Percentiles rank a stretch among this genome's conserved stretches.
Evolutionary conservation across 202 grass and related monocot species (phyloP).

Genomic region (Saccharum hybrid): DNA sequence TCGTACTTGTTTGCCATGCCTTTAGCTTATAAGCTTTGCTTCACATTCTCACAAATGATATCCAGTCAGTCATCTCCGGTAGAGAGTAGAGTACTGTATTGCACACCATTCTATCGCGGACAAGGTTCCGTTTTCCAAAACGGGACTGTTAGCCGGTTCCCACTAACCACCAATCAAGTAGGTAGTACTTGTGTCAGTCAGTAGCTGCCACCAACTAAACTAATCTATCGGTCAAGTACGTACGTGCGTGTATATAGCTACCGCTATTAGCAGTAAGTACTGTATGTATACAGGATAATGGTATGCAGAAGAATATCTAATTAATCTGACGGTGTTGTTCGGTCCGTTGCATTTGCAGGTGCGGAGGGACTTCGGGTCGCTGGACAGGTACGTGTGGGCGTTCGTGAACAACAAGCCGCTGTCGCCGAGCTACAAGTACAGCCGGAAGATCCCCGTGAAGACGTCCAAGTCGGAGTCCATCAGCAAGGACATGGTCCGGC

Average conservation of each 20-base stretch:
- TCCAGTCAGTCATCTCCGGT: background rate
- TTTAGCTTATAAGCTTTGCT: conserved; percentile 2
- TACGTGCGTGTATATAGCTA: too few relatives aligned
- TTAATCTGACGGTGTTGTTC: too few relatives aligned
- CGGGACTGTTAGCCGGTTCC: conserved; percentile 32
- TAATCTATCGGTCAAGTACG: background rate
- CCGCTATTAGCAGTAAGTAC: background rate
- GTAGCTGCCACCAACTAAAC: conserved; percentile 20
- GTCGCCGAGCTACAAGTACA: conserved; percentile 83
- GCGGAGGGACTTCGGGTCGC: conserved; percentile 56
- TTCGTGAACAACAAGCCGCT: conserved; percentile 96
- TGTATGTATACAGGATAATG: background rate
- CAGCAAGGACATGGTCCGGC: conserved; percentile 98
- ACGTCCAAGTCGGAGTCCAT: conserved; percentile 98
- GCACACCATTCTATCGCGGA: background rate
- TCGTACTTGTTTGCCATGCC: background rate
- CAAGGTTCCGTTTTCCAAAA: conserved; percentile 33
- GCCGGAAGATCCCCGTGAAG: conserved; percentile 94
- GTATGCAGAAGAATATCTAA: background rate
- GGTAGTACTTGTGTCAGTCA: background rate
- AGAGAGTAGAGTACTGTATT: background rate
- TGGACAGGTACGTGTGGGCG: conserved; percentile 86
- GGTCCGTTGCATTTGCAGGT: conserved; percentile 44
- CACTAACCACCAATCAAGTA: conserved; percentile 29
- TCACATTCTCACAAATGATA: conserved; percentile 1